Conservation (phyloP, 371 early-diverging fungal genomes). For the Chytridium lagenaria region DNA sequence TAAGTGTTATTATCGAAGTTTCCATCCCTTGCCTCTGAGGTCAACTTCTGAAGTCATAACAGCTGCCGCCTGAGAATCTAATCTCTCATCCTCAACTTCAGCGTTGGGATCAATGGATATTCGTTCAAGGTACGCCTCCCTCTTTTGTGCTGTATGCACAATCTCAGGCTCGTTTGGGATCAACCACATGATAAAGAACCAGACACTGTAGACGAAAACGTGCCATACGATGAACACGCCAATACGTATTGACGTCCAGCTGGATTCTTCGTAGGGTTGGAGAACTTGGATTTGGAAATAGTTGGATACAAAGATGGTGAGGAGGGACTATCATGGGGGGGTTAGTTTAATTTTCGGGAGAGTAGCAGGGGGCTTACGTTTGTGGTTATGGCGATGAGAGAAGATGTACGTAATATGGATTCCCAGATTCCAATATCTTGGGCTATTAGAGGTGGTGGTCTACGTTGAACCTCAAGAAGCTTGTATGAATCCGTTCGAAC, state of each 20-base stretch:
- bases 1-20: too few species aligned
- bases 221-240: conserved; percentile 11
- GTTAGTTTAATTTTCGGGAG: neutral
- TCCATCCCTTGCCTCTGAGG: neutral
- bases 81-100: conserved; percentile 21
- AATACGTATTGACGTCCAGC: conserved; percentile 10
- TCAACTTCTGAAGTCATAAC: neutral
- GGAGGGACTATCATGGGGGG: conserved; percentile 19
- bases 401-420: neutral
- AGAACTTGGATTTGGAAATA: conserved; percentile 1
- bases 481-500: conserved; percentile 39
- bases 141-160: conserved; percentile 6
- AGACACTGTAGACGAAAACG: conserved; percentile 8
- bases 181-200: conserved; percentile 18
- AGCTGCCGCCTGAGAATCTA: neutral
- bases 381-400: conserved; percentile 19
- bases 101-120: conserved; percentile 21
- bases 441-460: conserved; percentile 50
- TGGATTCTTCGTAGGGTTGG: neutral
- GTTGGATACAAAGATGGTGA: conserved; percentile 11
- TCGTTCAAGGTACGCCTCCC: conserved; percentile 21
- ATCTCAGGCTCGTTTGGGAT: conserved; percentile 23
- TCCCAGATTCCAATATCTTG: conserved; percentile 52
- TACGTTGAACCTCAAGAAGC: conserved; percentile 20
- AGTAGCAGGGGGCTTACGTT: conserved; percentile 8